Base-by-base conservation (phyloP, 805 yeast genomes). In the Peterozyma toletana region DNA sequence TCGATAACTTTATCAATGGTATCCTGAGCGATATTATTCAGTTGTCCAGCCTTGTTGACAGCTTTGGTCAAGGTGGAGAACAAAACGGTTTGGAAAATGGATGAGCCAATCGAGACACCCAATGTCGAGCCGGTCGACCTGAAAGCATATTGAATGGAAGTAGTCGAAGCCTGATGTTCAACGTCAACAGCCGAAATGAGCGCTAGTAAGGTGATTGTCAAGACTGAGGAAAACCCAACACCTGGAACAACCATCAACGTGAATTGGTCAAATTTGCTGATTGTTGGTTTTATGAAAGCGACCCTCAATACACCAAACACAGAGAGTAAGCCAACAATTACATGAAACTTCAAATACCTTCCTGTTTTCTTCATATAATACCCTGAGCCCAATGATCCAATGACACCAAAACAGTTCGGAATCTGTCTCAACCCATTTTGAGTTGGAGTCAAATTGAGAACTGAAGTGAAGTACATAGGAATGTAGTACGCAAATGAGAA, bases 181-280 rank as follows among this genome's bases (percentile, higher is more conserved):
- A 68, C 59, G 2, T 88, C 87, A 9, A 80, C 89, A 1, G 88
- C 79, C 1, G 89, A 84, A 49, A 83, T 81, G 64, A 82, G 71
- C 1, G 88, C 77, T 17, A 83, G 60, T 38, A 83, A 64, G 0
- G 87, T 80, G 11, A 81, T 77, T 0, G 89, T 83, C 50, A 83
- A 68, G 59, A 81, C 67, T 2, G 76, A 69, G 0, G 86, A 63
- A 49, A 73, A 73, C 1, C 83, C 81, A 45, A 75, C 54, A 2
- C 82, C 78, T 2, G 83, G 78, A 2, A 75, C 60, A 3, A 73
- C 27, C 69, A 57, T 30, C 11, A 81, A 47, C 1, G 67, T 44
- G 48, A 61, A 75, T 49, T 75, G 77, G 30, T 64, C 69, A 52
- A 71, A 61, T 7, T 59, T 50, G 3, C 68, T 52, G 33, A 67